phyloP scores from a whole-genome alignment of 2,329 filamentous ascomycete species.

The Monosporascus sp. region DNA sequence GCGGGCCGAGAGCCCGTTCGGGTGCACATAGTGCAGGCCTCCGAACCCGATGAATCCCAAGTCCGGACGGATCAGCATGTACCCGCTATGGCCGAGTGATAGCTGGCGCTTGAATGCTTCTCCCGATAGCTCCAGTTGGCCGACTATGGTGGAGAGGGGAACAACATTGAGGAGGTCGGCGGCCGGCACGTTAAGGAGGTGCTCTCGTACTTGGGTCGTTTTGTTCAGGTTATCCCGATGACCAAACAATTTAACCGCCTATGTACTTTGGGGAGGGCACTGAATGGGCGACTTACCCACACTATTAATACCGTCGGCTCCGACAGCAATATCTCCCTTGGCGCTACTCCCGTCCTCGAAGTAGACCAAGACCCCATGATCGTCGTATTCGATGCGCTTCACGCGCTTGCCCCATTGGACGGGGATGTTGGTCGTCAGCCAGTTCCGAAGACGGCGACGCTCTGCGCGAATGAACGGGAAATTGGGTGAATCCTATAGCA shows the following conservation, averaged over 20 bases:
- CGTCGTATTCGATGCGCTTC: slow-evolving; percentile 10
- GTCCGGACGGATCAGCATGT: slow-evolving; percentile 2
- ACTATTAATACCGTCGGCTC: slow-evolving; percentile 24
- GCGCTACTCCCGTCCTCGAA: slow-evolving; percentile 22
- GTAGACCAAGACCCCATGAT: slow-evolving; percentile 9
- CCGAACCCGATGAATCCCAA: slow-evolving; percentile 12
- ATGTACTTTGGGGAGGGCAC: no score
- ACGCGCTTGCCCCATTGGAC: slow-evolving; percentile 21
- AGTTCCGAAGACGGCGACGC: slow-evolving; percentile 16
- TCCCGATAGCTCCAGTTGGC: slow-evolving; percentile 17
- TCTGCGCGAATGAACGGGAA: slow-evolving; percentile 12
- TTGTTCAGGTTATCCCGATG: no score
- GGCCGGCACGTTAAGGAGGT: slow-evolving; percentile 13
- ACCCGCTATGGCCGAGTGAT: slow-evolving; percentile 20
- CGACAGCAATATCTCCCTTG: slow-evolving; percentile 19
- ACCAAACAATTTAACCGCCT: no score
- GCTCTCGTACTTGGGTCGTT: no score
- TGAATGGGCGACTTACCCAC: no score
- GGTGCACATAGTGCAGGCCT: slow-evolving; percentile 13
- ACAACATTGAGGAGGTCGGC: slow-evolving; percentile 11
- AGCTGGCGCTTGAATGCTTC: slow-evolving; percentile 20
- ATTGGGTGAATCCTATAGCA: no score
- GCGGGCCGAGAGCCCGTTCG: slow-evolving; percentile 13
- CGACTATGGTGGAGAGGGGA: slow-evolving; percentile 14
- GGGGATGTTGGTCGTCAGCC: slow-evolving; percentile 19